Evolutionary conservation across 164 flowering plant genomes (phyloP).

Genomic region (Annona squamosa): DNA sequence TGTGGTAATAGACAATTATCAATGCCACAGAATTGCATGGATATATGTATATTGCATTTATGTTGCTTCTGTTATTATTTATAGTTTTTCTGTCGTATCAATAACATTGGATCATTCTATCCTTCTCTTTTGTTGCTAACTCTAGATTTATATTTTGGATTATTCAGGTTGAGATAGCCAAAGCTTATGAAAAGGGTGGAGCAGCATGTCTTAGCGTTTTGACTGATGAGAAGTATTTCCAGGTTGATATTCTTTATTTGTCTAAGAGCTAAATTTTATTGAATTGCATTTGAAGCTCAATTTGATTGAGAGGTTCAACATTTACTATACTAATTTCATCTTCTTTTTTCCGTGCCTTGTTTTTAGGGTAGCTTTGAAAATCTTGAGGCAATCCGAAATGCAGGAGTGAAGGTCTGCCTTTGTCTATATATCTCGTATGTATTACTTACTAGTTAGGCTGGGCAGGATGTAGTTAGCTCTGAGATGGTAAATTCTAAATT

Average conservation of each 20-base stretch:
- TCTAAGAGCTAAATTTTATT: not conserved
- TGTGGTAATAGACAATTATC: too few species aligned
- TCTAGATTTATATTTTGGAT: too few species aligned
- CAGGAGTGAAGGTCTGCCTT: conserved; percentile 79
- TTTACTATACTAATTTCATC: not conserved
- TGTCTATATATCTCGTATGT: not conserved
- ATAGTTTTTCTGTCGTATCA: too few species aligned
- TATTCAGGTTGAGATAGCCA: conserved; percentile 80
- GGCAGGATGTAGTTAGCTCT: not conserved
- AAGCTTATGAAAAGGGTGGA: conserved; percentile 93
- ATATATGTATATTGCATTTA: too few species aligned
- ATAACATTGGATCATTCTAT: too few species aligned
- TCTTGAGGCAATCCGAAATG: conserved; percentile 63
- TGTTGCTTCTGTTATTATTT: too few species aligned
- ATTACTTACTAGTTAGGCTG: not conserved
- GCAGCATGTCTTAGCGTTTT: conserved; percentile 98
- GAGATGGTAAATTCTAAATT: not conserved
- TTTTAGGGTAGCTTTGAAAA: conserved; percentile 90
- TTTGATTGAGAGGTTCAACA: not conserved
- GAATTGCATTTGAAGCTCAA: not conserved
- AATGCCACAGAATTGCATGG: too few species aligned
- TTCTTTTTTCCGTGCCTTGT: not conserved
- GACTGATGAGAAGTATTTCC: conserved; percentile 85
- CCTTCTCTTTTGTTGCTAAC: too few species aligned
- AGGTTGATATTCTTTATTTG: conserved; percentile 34